A percentile compares a stretch with the other conserved stretches of the same genome.
Evolutionary conservation across 2,329 filamentous ascomycete species (phyloP).

Genomic region (Phyllosticta citrichinensis): DNA sequence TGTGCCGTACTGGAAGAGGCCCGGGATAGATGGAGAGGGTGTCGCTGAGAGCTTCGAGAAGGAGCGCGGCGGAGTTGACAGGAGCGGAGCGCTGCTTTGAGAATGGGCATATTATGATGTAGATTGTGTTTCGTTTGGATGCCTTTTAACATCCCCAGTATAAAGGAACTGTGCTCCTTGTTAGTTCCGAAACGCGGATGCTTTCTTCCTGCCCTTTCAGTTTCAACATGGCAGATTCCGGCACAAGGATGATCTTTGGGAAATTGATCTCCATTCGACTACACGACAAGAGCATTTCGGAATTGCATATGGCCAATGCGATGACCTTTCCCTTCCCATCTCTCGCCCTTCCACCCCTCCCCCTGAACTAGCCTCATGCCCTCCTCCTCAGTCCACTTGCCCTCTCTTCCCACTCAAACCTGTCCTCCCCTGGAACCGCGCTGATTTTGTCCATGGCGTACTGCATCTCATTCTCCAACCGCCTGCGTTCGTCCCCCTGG

Average conservation of each 20-base stretch:
- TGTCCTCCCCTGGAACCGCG: neutral
- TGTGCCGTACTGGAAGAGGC: slow-evolving; percentile 9
- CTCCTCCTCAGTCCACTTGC: neutral
- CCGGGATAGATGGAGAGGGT: neutral
- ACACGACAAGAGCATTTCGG: too few relatives aligned
- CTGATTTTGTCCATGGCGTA: neutral
- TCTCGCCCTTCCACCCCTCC: too few relatives aligned
- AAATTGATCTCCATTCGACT: too few relatives aligned
- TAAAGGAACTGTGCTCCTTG: too few relatives aligned
- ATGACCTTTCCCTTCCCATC: too few relatives aligned
- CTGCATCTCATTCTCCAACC: neutral
- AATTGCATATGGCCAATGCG: too few relatives aligned
- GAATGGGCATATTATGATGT: neutral
- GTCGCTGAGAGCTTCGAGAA: neutral
- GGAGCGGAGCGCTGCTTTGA: neutral
- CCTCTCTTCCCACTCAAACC: neutral
- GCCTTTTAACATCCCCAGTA: too few relatives aligned
- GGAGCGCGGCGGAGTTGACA: neutral
- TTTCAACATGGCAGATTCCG: too few relatives aligned
- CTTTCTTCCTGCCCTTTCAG: too few relatives aligned
- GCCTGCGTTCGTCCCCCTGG: neutral
- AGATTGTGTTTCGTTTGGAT: too few relatives aligned
- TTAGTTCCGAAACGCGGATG: too few relatives aligned
- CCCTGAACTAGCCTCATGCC: neutral
- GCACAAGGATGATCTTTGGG: too few relatives aligned